Percentiles rank a stretch among this genome's conserved stretches.
phyloP scores from a whole-genome alignment of 495 filamentous ascomycete species.

The Podospora pseudopauciseta region DNA sequence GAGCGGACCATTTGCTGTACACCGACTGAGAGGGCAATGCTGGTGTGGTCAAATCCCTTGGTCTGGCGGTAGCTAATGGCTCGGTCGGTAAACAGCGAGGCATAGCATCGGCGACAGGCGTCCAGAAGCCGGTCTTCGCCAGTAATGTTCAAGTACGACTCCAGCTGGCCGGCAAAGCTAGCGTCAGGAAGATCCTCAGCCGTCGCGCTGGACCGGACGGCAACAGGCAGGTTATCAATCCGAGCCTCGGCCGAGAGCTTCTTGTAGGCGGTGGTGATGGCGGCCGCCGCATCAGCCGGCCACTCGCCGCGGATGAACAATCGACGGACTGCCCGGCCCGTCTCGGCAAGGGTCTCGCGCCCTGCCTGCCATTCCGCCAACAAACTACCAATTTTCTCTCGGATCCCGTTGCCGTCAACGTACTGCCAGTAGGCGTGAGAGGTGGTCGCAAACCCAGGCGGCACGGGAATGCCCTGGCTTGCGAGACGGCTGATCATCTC shows the following conservation, averaged over 20 bases:
- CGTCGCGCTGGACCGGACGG: slow-evolving; percentile 39
- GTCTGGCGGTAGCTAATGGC: slow-evolving; percentile 37
- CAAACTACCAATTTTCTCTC: slow-evolving; percentile 25
- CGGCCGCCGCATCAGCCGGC: slow-evolving; percentile 18
- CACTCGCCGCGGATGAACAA: slow-evolving; percentile 25
- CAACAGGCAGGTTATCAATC: slow-evolving; percentile 27
- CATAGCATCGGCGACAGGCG: slow-evolving; percentile 35
- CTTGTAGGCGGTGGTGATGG: slow-evolving; percentile 21
- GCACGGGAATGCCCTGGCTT: slow-evolving; percentile 30
- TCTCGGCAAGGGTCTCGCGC: slow-evolving; percentile 19
- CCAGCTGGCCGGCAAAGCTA: slow-evolving; percentile 39
- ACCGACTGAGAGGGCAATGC: slow-evolving; percentile 35
- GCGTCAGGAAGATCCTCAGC: slow-evolving; percentile 40
- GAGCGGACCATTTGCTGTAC: slow-evolving; percentile 41
- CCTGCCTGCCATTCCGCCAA: slow-evolving; percentile 22
- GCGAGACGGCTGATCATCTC: slow-evolving; percentile 34
- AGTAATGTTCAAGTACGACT: slow-evolving; percentile 33
- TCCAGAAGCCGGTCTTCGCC: slow-evolving; percentile 23
- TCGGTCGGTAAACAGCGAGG: slow-evolving; percentile 38
- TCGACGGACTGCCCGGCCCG: slow-evolving; percentile 16
- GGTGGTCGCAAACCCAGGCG: slow-evolving; percentile 35
- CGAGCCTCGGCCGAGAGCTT: slow-evolving; percentile 15
- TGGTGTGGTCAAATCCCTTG: slow-evolving; percentile 35
- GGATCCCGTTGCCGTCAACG: slow-evolving; percentile 31
- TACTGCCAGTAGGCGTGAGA: slow-evolving; percentile 35